Conservation (phyloP, 352 stramenopile genomes). For the Phytophthora cryptogea region DNA sequence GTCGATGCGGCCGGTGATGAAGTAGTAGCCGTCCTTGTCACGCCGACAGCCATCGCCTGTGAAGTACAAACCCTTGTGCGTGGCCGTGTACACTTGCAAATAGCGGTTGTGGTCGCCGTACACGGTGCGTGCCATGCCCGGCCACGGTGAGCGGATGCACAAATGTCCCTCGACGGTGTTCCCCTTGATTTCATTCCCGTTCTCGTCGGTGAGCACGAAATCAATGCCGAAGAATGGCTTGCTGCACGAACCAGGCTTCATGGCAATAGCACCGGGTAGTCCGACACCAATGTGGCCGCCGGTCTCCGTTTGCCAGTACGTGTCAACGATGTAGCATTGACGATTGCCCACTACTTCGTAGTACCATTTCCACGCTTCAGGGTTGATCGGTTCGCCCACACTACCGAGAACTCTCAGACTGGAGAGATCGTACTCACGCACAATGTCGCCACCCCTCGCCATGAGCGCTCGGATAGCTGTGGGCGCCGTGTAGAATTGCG, state of each 20-base stretch:
- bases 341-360: constrained; percentile 15
- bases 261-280: constrained; percentile 84
- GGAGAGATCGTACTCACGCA: constrained; percentile 94
- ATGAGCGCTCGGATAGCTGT: constrained; percentile 89
- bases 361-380: constrained; percentile 95
- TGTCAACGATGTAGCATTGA: constrained; percentile 93
- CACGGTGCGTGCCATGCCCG: constrained; percentile 93
- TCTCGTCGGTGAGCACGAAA: constrained; percentile 66
- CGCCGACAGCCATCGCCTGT: constrained; percentile 41
- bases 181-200: constrained; percentile 38
- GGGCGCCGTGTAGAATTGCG: constrained; percentile 15
- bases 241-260: constrained; percentile 91
- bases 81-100: constrained; percentile 7
- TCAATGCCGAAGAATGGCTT: constrained; percentile 96
- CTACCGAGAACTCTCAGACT: constrained; percentile 94
- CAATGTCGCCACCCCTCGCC: constrained; percentile 90
- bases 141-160: constrained; percentile 94
- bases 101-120: constrained; percentile 38
- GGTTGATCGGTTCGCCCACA: constrained; percentile 98
- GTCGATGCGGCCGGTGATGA: constrained; percentile 97
- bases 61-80: constrained; percentile 1
- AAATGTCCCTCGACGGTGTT: constrained; percentile 92
- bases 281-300: not conserved
- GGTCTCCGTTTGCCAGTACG: constrained; percentile 90
- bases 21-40: constrained; percentile 96